Percentiles rank a stretch among this genome's conserved stretches.
Evolutionary conservation across 306 rosid genomes (phyloP).

Genomic region (Quercus aquifolioides): DNA sequence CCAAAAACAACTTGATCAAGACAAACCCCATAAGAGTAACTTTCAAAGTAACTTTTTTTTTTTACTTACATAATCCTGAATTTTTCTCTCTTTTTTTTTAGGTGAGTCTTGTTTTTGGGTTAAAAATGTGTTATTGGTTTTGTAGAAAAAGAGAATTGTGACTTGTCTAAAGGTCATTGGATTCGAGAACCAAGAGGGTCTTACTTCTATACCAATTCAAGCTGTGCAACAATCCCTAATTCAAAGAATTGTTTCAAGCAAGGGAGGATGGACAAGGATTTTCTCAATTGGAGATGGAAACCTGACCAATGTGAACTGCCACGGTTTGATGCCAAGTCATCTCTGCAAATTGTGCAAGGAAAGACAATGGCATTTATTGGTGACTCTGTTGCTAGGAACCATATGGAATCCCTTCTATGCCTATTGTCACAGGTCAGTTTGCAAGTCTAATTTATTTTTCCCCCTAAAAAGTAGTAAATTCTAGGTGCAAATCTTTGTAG

Average conservation of each 20-base stretch:
- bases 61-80: background rate
- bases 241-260: slow-evolving; percentile 76
- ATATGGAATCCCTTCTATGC: slow-evolving; percentile 82
- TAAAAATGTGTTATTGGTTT: background rate
- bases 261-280: slow-evolving; percentile 64
- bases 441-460: background rate
- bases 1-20: slow-evolving; percentile 3
- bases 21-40: slow-evolving; percentile 43
- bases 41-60: background rate
- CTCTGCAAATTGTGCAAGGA: slow-evolving; percentile 54
- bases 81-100: background rate
- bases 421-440: slow-evolving; percentile 72
- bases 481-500: background rate
- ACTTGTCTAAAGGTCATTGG: slow-evolving; percentile 75
- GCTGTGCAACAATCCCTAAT: slow-evolving; percentile 68
- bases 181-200: slow-evolving; percentile 30
- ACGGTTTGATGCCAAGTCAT: slow-evolving; percentile 45
- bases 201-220: slow-evolving; percentile 56
- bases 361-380: slow-evolving; percentile 84
- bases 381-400: slow-evolving; percentile 86
- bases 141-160: slow-evolving; percentile 50
- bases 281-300: slow-evolving; percentile 92
- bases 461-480: background rate
- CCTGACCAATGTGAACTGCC: slow-evolving; percentile 70
- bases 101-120: background rate